A percentile compares a stretch with the other conserved stretches of the same genome.
Conservation (phyloP, 2,329 filamentous ascomycete species). For the Penicillium sp. region DNA sequence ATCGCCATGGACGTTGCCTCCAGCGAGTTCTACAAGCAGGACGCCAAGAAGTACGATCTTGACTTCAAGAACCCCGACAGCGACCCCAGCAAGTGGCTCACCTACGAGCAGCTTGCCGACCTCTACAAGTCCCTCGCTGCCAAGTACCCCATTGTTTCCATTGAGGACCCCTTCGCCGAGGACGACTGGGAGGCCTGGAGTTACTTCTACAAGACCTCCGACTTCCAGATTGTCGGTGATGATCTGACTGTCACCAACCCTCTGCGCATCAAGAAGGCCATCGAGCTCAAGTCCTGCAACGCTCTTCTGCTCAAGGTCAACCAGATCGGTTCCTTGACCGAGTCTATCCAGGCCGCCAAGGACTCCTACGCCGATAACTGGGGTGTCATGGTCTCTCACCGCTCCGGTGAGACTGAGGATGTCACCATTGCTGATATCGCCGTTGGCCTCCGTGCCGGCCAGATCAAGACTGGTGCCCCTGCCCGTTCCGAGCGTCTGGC, state of each 20-base stretch:
- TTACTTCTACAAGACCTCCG: slow-evolving; percentile 99
- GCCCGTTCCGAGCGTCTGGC: slow-evolving; percentile 95
- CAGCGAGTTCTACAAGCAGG: slow-evolving; percentile 98
- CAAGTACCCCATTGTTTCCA: slow-evolving; percentile 98
- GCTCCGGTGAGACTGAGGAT: slow-evolving; percentile 98
- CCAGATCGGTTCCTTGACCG: slow-evolving; percentile 98
- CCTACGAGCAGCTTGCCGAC: slow-evolving; percentile 92
- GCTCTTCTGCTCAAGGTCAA: slow-evolving; percentile 98
- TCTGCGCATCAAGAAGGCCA: slow-evolving; percentile 98
- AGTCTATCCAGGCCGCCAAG: slow-evolving; percentile 99
- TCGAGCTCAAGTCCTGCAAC: slow-evolving; percentile 98
- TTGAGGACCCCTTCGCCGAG: slow-evolving; percentile 98
- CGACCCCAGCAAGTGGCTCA: slow-evolving; percentile 96
- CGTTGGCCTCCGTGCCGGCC: slow-evolving; percentile 90
- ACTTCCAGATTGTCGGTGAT: slow-evolving; percentile 98
- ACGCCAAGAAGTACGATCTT: slow-evolving; percentile 98
- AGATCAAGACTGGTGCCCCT: slow-evolving; percentile 99
- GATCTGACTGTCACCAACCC: slow-evolving; percentile 99
- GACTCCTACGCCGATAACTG: slow-evolving; percentile 93
- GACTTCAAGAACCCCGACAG: slow-evolving; percentile 99
- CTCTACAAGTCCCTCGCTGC: slow-evolving; percentile 80
- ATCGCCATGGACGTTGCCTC: slow-evolving; percentile 99
- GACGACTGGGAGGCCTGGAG: slow-evolving; percentile 99
- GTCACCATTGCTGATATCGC: slow-evolving; percentile 98
- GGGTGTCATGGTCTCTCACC: slow-evolving; percentile 99